Evolutionary conservation across 352 stramenopile species (phyloP).

Genomic region (Halophytophthora polymorphica): DNA sequence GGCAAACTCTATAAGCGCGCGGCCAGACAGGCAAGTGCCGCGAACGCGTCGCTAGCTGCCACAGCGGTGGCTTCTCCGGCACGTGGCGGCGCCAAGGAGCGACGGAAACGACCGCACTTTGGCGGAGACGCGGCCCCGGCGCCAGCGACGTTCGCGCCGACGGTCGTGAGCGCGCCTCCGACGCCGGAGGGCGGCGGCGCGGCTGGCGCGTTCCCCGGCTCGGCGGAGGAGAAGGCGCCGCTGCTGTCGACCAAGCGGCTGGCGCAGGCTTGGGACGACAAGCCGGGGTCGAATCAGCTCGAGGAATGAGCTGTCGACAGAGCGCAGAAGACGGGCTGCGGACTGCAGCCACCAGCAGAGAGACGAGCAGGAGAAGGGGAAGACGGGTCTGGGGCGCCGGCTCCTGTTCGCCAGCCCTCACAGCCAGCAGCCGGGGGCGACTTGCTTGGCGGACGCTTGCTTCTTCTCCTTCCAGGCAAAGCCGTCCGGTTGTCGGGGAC

Average conservation of each 20-base stretch:
- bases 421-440: no score
- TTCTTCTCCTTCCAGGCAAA: no score
- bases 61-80: constrained; percentile 11
- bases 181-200: constrained; percentile 15
- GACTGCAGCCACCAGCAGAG: background rate
- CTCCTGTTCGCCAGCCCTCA: no score
- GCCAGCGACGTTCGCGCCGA: constrained; percentile 27
- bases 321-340: no score
- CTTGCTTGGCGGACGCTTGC: no score
- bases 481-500: no score
- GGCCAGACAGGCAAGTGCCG: constrained; percentile 16
- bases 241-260: constrained; percentile 53
- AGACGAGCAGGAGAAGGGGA: background rate
- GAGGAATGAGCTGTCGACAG: no score
- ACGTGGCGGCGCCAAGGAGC: constrained; percentile 5
- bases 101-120: background rate
- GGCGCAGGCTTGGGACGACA: constrained; percentile 45
- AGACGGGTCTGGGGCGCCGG: no score
- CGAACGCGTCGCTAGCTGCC: constrained; percentile 4
- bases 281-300: no score
- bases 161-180: constrained; percentile 22
- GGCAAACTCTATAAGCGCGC: constrained; percentile 58
- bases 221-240: constrained; percentile 56
- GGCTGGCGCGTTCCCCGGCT: constrained; percentile 17
- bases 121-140: constrained; percentile 3